These are phyloP conservation scores for Rhizophlyctis rosea DNA, from an alignment of 192 early-diverging fungal species.

Conservation along the genomic window DNA sequence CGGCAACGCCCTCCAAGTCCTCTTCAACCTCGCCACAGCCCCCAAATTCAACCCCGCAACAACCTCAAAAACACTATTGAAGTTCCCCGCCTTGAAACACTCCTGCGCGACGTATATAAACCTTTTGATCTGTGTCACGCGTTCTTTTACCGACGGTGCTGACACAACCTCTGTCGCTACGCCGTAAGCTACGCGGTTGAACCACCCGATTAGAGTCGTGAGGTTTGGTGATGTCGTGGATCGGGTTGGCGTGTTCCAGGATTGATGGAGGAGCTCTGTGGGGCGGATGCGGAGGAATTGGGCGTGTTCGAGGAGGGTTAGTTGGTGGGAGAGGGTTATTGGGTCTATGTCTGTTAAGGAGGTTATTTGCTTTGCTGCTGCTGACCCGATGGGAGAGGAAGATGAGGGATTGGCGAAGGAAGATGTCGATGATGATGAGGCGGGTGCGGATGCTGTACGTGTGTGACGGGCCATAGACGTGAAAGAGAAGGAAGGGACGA, in stretches of 20 bases:
- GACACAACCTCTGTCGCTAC: slow-evolving; percentile 50
- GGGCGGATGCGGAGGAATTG: slow-evolving; percentile 63
- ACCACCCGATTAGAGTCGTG: slow-evolving; percentile 35
- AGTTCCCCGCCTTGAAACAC: slow-evolving; percentile 56
- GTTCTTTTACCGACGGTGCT: slow-evolving; percentile 33
- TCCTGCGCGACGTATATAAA: slow-evolving; percentile 55
- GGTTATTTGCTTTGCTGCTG: no score
- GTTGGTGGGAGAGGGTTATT: slow-evolving; percentile 63
- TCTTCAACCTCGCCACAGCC: slow-evolving; percentile 65
- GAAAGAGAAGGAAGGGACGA: no score
- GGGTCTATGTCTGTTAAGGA: slow-evolving; percentile 52
- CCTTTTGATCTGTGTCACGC: slow-evolving; percentile 46
- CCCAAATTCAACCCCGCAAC: slow-evolving; percentile 73
- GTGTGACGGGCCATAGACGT: no score
- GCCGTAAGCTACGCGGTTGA: slow-evolving; percentile 48
- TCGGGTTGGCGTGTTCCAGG: slow-evolving; percentile 33
- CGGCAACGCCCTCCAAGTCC: slow-evolving; percentile 60
- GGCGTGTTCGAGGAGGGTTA: slow-evolving; percentile 72
- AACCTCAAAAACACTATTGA: slow-evolving; percentile 75
- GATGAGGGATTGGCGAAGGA: no score
- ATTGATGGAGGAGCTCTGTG: slow-evolving; percentile 56
- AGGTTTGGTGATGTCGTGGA: slow-evolving; percentile 19
- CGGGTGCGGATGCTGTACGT: no score
- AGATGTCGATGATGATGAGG: no score
- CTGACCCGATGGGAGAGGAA: no score